These are phyloP conservation scores for Globisporangium recalcitrans DNA, from an alignment of 352 stramenopile species.

Conservation along the genomic window DNA sequence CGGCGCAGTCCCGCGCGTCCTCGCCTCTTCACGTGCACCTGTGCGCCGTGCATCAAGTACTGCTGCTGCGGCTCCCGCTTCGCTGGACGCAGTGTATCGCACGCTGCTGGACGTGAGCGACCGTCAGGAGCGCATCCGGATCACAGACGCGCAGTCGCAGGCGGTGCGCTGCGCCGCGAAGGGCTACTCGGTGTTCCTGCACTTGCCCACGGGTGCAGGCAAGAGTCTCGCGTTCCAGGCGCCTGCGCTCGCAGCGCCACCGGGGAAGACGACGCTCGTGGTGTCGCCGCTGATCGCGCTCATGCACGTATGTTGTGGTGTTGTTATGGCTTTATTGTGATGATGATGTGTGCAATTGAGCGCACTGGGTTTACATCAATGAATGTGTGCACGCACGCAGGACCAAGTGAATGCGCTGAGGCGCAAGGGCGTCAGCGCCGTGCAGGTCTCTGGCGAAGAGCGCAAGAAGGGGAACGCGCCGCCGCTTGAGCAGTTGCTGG, in stretches of 20 bases:
- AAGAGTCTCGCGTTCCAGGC: conserved; percentile 82
- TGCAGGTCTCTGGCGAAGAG: conserved; percentile 39
- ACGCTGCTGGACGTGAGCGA: conserved; percentile 30
- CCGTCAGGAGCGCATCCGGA: conserved; percentile 16
- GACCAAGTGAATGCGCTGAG: conserved; percentile 67
- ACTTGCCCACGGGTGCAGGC: conserved; percentile 68
- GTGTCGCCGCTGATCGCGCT: conserved; percentile 71
- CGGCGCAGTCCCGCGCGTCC: background rate
- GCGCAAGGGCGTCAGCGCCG: conserved; percentile 46
- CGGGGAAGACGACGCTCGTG: conserved; percentile 46
- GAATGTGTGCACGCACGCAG: conserved; percentile 16
- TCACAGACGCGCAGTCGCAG: conserved; percentile 36
- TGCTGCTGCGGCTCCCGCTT: background rate
- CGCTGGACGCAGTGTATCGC: conserved; percentile 34
- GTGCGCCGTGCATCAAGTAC: background rate
- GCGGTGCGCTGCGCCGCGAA: conserved; percentile 36
- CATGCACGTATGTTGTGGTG: conserved; percentile 47
- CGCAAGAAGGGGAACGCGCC: conserved; percentile 13
- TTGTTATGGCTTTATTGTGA: background rate
- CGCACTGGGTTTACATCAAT: background rate
- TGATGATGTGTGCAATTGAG: background rate
- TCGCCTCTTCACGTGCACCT: background rate
- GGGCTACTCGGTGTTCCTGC: conserved; percentile 68
- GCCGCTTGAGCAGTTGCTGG: conserved; percentile 33
- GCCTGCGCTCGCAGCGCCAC: conserved; percentile 44